A percentile compares a stretch with the other conserved stretches of the same genome.
These are phyloP conservation scores for Solanum appendiculatum DNA, from an alignment of 257 asterid genomes.

Conservation along the genomic window DNA sequence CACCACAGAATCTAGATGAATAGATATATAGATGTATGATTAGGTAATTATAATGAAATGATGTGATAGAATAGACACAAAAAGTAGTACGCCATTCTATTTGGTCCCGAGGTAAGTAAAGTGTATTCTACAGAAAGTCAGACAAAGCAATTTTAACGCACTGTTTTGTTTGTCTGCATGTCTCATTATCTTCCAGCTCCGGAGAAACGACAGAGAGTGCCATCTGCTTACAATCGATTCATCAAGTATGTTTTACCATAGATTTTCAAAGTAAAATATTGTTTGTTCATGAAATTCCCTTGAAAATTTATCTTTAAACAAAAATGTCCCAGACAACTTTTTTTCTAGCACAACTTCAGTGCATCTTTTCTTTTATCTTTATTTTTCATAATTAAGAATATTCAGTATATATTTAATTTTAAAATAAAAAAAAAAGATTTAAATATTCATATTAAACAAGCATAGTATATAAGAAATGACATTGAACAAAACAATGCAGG, in stretches of 20 bases:
- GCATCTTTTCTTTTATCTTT: not conserved
- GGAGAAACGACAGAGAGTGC: slow-evolving; percentile 98
- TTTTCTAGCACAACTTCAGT: not conserved
- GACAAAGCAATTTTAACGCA: slow-evolving; percentile 32
- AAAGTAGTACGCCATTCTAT: not conserved
- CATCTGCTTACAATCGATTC: slow-evolving; percentile 96
- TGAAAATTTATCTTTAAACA: not conserved
- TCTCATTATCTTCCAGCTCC: slow-evolving; percentile 55
- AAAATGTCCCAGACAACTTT: not conserved
- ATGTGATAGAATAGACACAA: slow-evolving; percentile 14
- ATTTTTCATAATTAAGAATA: not conserved
- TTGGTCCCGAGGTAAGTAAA: not conserved
- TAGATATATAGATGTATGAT: slow-evolving; percentile 30
- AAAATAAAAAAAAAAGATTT: not conserved
- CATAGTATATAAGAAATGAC: not conserved
- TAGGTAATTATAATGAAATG: slow-evolving; percentile 83
- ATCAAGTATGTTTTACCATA: slow-evolving; percentile 56
- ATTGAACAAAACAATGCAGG: slow-evolving; percentile 30
- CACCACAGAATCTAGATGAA: slow-evolving; percentile 14
- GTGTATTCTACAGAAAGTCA: slow-evolving; percentile 35
- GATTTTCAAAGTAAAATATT: not conserved
- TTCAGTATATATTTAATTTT: not conserved
- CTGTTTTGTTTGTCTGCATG: slow-evolving; percentile 40
- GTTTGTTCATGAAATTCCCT: not conserved
- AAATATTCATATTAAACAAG: not conserved